Evolutionary conservation across 2,329 filamentous ascomycete genomes (phyloP).

Genomic region (Pseudocercospora fuligena): DNA sequence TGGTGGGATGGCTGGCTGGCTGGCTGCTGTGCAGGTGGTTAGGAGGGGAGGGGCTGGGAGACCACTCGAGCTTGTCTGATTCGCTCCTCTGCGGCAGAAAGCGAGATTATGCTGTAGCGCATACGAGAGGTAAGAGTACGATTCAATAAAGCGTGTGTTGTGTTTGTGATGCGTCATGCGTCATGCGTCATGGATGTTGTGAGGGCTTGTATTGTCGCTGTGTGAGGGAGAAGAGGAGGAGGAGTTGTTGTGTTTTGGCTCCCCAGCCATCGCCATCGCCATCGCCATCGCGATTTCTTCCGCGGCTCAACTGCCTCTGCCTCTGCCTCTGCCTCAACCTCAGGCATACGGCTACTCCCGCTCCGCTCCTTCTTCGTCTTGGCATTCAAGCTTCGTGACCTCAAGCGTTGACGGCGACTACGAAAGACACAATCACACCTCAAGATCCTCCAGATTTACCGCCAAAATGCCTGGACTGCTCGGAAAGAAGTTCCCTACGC

Average conservation of each 20-base stretch:
- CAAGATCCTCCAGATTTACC: background rate
- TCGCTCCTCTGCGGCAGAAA: background rate
- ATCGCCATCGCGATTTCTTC: background rate
- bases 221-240: background rate
- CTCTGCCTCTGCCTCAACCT: background rate
- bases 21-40: background rate
- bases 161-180: constrained; percentile 2
- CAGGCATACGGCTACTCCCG: background rate
- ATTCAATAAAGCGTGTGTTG: constrained; percentile 2
- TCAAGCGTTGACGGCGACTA: constrained; percentile 4
- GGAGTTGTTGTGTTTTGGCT: background rate
- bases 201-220: background rate
- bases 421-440: background rate
- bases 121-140: background rate
- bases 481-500: constrained; percentile 58
- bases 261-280: background rate
- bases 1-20: background rate
- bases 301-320: background rate
- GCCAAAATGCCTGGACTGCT: constrained; percentile 45
- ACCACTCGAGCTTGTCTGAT: background rate
- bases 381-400: background rate
- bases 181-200: background rate
- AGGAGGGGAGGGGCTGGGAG: constrained; percentile 11
- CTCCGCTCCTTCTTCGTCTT: background rate
- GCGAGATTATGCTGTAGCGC: background rate